Conservation (phyloP, 345 rosid species). For the Aurinia saxatilis region DNA sequence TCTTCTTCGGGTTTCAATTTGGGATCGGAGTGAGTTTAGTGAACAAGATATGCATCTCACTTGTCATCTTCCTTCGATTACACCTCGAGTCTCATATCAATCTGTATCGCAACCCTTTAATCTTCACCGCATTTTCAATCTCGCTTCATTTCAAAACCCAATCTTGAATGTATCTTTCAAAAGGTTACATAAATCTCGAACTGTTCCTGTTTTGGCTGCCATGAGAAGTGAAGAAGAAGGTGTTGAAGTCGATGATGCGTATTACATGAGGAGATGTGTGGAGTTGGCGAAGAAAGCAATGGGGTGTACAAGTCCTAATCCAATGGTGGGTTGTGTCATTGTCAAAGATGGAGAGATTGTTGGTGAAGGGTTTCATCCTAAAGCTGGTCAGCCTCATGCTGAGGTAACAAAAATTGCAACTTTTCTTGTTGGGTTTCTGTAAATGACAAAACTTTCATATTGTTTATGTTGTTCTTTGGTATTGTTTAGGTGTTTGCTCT, state of each 20-base stretch:
- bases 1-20: neutral
- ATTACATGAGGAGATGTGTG: slow-evolving; percentile 69
- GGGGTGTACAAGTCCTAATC: slow-evolving; percentile 90
- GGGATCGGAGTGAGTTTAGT: no score
- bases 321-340: slow-evolving; percentile 92
- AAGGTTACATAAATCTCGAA: slow-evolving; percentile 20
- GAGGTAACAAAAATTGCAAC: slow-evolving; percentile 45
- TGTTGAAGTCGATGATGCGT: slow-evolving; percentile 35
- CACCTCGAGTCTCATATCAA: slow-evolving; percentile 1
- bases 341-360: slow-evolving; percentile 80
- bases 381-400: slow-evolving; percentile 96
- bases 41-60: slow-evolving; percentile 26
- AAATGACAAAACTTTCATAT: slow-evolving; percentile 14
- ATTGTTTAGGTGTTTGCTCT: slow-evolving; percentile 72
- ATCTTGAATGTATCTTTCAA: neutral
- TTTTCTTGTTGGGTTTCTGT: slow-evolving; percentile 3
- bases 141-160: neutral
- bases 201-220: slow-evolving; percentile 6
- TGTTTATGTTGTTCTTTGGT: neutral
- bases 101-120: slow-evolving; percentile 16
- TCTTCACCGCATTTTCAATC: neutral
- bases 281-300: slow-evolving; percentile 70
- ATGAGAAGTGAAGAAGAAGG: slow-evolving; percentile 31
- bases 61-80: neutral
- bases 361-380: slow-evolving; percentile 94